Conservation (phyloP, 2,329 filamentous ascomycete species). For the Iodosphaeria phyllophila region DNA sequence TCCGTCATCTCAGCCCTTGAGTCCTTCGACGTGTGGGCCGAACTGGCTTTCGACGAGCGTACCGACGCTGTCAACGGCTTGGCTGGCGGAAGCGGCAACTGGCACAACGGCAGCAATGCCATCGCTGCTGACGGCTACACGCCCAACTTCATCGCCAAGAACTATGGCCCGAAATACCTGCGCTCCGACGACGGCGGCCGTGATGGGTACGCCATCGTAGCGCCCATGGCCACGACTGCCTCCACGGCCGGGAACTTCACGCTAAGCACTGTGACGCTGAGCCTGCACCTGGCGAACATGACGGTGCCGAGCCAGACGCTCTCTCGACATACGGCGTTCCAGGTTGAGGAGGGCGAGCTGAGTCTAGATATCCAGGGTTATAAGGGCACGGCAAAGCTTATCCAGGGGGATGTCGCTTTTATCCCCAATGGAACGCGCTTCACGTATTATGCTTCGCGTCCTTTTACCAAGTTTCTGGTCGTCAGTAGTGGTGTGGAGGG, state of each 20-base stretch:
- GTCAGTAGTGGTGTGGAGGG: slow-evolving; percentile 9
- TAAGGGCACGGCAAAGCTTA: slow-evolving; percentile 6
- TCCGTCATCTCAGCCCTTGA: slow-evolving; percentile 16
- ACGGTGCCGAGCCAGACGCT: slow-evolving; percentile 3
- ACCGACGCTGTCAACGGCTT: slow-evolving; percentile 21
- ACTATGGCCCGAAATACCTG: slow-evolving; percentile 25
- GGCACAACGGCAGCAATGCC: slow-evolving; percentile 18
- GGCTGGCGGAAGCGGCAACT: slow-evolving; percentile 14
- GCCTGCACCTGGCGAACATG: slow-evolving; percentile 3
- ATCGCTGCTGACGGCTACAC: slow-evolving; percentile 12
- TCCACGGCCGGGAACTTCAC: slow-evolving; percentile 23
- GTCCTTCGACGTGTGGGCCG: slow-evolving; percentile 22
- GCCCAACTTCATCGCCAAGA: slow-evolving; percentile 24
- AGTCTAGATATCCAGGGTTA: slow-evolving; percentile 8
- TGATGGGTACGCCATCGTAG: slow-evolving; percentile 25
- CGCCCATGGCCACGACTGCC: slow-evolving; percentile 20
- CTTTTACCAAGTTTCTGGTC: slow-evolving; percentile 11
- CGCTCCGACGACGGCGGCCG: slow-evolving; percentile 13
- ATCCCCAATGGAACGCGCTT: slow-evolving; percentile 7
- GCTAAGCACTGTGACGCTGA: slow-evolving; percentile 22
- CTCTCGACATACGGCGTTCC: slow-evolving; percentile 6
- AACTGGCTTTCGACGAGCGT: slow-evolving; percentile 20
- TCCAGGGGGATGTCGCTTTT: slow-evolving; percentile 11
- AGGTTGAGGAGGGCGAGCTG: slow-evolving; percentile 11
- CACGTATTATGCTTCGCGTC: slow-evolving; percentile 8